Evolutionary conservation across 2,329 filamentous ascomycete species (phyloP).

Genomic region (Epichloe sp.): DNA sequence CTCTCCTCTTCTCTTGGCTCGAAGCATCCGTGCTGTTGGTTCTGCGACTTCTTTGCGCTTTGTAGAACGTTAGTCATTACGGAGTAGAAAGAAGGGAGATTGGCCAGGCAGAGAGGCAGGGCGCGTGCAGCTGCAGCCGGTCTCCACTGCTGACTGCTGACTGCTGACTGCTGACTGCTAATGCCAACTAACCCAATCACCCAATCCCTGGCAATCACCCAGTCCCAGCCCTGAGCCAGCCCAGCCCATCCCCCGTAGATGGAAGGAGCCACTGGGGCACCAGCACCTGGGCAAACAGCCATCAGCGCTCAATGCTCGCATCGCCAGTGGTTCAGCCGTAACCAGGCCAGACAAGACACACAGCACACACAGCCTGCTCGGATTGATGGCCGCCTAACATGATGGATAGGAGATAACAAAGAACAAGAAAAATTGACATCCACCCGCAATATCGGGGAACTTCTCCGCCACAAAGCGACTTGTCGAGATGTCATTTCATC

Average conservation of each 20-base stretch:
- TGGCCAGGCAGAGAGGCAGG: too few relatives aligned
- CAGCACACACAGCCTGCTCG: background rate
- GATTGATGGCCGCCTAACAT: background rate
- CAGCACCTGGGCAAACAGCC: too few relatives aligned
- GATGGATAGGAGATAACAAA: background rate
- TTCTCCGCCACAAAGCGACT: slow-evolving; percentile 1
- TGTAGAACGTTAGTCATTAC: background rate
- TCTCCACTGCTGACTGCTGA: too few relatives aligned
- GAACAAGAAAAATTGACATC: background rate
- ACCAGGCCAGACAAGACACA: too few relatives aligned
- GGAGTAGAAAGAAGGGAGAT: too few relatives aligned
- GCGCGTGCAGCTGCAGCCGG: too few relatives aligned
- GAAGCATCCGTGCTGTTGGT: background rate
- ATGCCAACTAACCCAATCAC: too few relatives aligned
- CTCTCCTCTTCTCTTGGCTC: background rate
- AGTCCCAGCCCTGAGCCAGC: too few relatives aligned
- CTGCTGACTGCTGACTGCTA: too few relatives aligned
- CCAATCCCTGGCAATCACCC: too few relatives aligned
- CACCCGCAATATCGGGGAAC: background rate
- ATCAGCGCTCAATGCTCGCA: too few relatives aligned
- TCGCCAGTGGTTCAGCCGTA: too few relatives aligned
- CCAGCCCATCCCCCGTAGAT: background rate
- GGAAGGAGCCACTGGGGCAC: background rate
- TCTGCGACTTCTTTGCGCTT: background rate
- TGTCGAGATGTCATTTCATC: background rate